Evolutionary conservation across 2,329 filamentous ascomycete species (phyloP), one percentile per base, ranked within the genome.

Genomic region (Exserohilum turcica): DNA sequence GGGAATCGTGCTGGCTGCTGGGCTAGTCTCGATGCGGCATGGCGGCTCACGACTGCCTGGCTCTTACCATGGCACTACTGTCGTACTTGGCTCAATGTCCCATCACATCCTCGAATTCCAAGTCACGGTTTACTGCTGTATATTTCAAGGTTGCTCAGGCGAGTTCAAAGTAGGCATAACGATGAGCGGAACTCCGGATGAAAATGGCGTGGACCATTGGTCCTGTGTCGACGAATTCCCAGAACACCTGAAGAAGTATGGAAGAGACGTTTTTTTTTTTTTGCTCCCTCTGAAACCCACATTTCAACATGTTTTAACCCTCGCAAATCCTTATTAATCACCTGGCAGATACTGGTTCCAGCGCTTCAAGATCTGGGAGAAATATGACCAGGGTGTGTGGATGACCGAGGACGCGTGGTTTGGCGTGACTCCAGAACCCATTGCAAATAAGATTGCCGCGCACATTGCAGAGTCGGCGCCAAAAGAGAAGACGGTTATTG

Each of bases 341-440:
- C 5, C 5, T n/a, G n/a, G 9, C 24, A 95, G 92, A 73, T 99
- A 99, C 76, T 99, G 91, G 85, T 82, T 88, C 13, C 92, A 97
- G 69, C 85, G 94, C 54, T 87, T 94, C 73, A 88, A 86, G 46
- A 90, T 99, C 61, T 99, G 96, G 76, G 87, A 88, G 13, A 83
- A 83, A 64, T 99, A 97, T 71, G 88, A 97, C 71, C 83, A 92
- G 53, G 93, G 92, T 49, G 84, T 99, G 61, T 88, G 86, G 80
- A 86, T 99, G 81, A 99, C 95, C 0, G 87, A 96, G 72, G 88
- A 93, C 76, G 89, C 92, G 48, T 99, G 94, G 94, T 99, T 94
- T 73, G 94, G 92, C 49, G 92, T 97, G 6, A 99, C 95, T 0
- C 92, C 94, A 12, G 93, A 99, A 74, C 89, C 90, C 4, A 85